A percentile compares a stretch with the other conserved stretches of the same genome.
Conservation (phyloP, 495 filamentous ascomycete species). For the Alectoria sarmentosa region DNA sequence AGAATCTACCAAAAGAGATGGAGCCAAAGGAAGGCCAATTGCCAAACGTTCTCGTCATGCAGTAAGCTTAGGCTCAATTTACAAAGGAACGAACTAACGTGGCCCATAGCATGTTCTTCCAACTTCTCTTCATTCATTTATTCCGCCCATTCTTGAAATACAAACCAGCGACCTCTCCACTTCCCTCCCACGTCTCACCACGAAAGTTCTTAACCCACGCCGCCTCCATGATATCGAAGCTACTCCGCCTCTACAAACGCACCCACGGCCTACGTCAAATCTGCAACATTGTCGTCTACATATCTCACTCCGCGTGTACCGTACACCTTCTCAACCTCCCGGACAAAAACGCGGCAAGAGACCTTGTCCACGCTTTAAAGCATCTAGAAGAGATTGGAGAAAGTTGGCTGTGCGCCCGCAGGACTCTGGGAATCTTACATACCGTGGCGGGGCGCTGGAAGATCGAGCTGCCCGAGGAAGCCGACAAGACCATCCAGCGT, state of each 20-base stretch:
- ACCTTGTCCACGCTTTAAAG: conserved; percentile 84
- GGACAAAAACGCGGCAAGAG: conserved; percentile 78
- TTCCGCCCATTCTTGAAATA: conserved; percentile 97
- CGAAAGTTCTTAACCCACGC: conserved; percentile 86
- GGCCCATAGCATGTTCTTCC: conserved; percentile 86
- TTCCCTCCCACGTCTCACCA: conserved; percentile 83
- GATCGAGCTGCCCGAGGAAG: conserved; percentile 79
- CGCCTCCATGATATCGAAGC: conserved; percentile 79
- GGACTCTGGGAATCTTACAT: conserved; percentile 78
- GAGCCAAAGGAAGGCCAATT: conserved; percentile 85
- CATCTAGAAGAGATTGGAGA: conserved; percentile 95
- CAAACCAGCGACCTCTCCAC: conserved; percentile 66
- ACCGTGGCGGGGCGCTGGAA: conserved; percentile 85
- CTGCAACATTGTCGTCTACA: conserved; percentile 92
- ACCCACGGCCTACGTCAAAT: conserved; percentile 87
- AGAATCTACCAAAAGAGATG: conserved; percentile 76
- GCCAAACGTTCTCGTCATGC: conserved; percentile 86
- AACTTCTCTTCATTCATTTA: conserved; percentile 91
- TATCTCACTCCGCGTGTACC: conserved; percentile 85
- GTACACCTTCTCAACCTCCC: conserved; percentile 91
- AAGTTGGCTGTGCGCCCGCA: conserved; percentile 83
- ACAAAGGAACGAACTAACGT: conserved; percentile 28
- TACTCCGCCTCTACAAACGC: conserved; percentile 88
- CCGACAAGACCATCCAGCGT: conserved; percentile 61
- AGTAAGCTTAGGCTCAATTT: conserved; percentile 51